Evolutionary conservation across 176 grass and related monocot genomes (phyloP).

Genomic region (Phoenix dactylifera): DNA sequence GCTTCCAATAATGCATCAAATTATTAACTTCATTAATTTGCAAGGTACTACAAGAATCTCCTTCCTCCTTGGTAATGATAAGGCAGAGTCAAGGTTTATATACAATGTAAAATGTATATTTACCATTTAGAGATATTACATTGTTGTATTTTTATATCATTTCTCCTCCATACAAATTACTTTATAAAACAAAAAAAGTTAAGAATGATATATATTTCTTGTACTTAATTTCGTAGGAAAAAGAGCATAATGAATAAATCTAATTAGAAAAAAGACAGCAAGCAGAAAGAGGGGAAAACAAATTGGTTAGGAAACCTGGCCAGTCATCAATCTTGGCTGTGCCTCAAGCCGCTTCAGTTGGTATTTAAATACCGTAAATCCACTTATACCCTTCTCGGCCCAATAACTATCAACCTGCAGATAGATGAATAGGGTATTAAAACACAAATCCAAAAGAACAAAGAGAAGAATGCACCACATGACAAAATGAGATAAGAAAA

Average conservation of each 20-base stretch:
- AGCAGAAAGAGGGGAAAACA: background rate
- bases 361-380: conserved; percentile 65
- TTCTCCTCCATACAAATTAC: background rate
- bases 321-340: conserved; percentile 56
- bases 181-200: background rate
- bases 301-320: conserved; percentile 39
- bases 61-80: too few relatives aligned
- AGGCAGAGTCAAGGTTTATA: too few relatives aligned
- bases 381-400: conserved; percentile 53
- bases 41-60: too few relatives aligned
- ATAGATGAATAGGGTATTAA: background rate
- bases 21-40: too few relatives aligned
- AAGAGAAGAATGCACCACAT: background rate
- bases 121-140: too few relatives aligned
- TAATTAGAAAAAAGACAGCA: background rate
- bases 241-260: background rate
- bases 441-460: background rate
- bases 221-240: background rate
- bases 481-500: background rate
- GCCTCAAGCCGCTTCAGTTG: conserved; percentile 77
- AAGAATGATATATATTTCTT: background rate
- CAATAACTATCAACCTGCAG: conserved; percentile 60
- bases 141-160: too few relatives aligned
- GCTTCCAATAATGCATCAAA: too few relatives aligned
- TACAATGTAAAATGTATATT: too few relatives aligned